phyloP scores from a whole-genome alignment of 805 yeast genomes.

The Pichia phayaonensis region DNA sequence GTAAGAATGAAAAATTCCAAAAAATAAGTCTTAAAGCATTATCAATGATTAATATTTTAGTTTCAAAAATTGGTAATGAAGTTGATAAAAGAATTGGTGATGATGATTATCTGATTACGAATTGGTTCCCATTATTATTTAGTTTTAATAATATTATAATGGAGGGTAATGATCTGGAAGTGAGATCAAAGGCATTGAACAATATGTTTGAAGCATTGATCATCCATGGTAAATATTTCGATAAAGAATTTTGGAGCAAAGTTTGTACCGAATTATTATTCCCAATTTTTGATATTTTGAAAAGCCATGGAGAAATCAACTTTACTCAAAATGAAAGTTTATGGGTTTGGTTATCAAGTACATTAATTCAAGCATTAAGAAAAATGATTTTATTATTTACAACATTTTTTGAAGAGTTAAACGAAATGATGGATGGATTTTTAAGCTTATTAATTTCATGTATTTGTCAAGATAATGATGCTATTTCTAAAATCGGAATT shows the following conservation, averaged over 20 bases:
- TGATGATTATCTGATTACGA: constrained; percentile 40
- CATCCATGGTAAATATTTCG: constrained; percentile 72
- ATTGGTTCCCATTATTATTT: constrained; percentile 82
- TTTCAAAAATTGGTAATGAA: constrained; percentile 48
- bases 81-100: constrained; percentile 19
- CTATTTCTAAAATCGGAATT: constrained; percentile 91
- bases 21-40: constrained; percentile 74
- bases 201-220: constrained; percentile 75
- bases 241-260: constrained; percentile 71
- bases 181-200: constrained; percentile 80
- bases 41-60: constrained; percentile 58
- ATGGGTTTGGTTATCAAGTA: constrained; percentile 94
- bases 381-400: constrained; percentile 79
- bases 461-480: constrained; percentile 94
- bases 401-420: constrained; percentile 71
- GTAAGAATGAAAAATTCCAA: constrained; percentile 79
- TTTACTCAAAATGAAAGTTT: constrained; percentile 67
- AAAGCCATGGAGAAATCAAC: constrained; percentile 65
- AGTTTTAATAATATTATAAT: constrained; percentile 85
- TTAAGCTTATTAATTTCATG: constrained; percentile 74
- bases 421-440: constrained; percentile 69
- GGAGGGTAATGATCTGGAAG: constrained; percentile 92
- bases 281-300: constrained; percentile 82
- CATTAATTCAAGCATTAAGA: constrained; percentile 90
- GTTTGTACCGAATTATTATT: constrained; percentile 72